Evolutionary conservation across 805 yeast genomes (phyloP).

Genomic region (Grigorovia transvaalensis): DNA sequence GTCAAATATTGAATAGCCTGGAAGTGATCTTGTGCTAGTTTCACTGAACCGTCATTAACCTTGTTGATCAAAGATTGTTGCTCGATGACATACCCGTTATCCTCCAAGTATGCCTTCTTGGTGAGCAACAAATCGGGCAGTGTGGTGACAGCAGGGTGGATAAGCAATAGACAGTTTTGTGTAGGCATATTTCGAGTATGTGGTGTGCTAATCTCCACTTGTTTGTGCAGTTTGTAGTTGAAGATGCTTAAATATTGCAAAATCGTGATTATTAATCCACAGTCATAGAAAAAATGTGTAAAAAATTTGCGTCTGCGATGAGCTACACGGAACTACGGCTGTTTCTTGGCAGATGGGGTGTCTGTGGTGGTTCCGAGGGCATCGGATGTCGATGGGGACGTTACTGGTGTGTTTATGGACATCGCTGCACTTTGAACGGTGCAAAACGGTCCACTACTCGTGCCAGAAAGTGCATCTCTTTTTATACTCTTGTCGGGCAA

Average conservation of each 20-base stretch:
- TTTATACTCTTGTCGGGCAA: not conserved
- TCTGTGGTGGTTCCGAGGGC: not conserved
- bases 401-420: not conserved
- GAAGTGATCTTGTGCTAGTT: slow-evolving; percentile 30
- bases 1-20: slow-evolving; percentile 44
- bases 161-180: slow-evolving; percentile 33
- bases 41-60: slow-evolving; percentile 39
- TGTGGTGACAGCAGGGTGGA: slow-evolving; percentile 61
- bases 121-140: slow-evolving; percentile 38
- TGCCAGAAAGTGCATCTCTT: not conserved
- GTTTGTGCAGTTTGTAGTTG: not conserved
- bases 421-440: not conserved
- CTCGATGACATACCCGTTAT: slow-evolving; percentile 19
- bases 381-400: not conserved
- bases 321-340: not conserved
- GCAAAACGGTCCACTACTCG: not conserved
- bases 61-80: slow-evolving; percentile 51
- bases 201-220: not conserved
- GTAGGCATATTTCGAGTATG: not conserved
- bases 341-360: not conserved
- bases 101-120: slow-evolving; percentile 29
- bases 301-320: not conserved
- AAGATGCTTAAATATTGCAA: not conserved
- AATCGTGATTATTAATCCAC: not conserved
- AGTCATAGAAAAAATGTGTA: not conserved